Base-by-base conservation (phyloP, 2,329 filamentous ascomycete species). In the Xylaria sp. region DNA sequence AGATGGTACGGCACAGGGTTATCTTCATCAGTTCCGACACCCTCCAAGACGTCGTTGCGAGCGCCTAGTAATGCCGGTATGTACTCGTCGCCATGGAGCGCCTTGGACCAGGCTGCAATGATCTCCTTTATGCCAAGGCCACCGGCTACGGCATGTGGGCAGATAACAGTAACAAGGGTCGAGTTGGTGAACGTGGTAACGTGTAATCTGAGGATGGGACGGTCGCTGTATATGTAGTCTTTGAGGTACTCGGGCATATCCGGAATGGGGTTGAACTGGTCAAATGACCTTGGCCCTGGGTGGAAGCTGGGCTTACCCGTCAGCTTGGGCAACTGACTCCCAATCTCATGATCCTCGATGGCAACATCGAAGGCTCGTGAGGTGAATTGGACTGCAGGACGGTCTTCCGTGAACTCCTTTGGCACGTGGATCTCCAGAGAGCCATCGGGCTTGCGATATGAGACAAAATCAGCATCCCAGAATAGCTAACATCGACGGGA, bases 281-380 rank as follows among this genome's bases (percentile, higher is more conserved):
- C 60, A 37, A 63, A 63, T 3, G 60, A 63, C 37, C 50, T 44
- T 23, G 60, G 60, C 15, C 60, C 60, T 20, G 60, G 50, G 6
- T 37, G 60, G 23, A 63, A 44, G 12, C 20, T 20, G 13, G 60
- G 60, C 7, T 18, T 7, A 15, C 34, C 37, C 8, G 34, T 12
- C 50, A 32, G 34, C 50, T 63, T 63, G 50, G 60, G 60, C 23
- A 63, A 9, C 18, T 54, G 48, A 23, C 60, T 63, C 37, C 60
- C 60, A 20, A 63, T 25, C 50, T 63, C 46, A 25, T 63, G 60
- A 8, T 63, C 60, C 46, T 63, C 60, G 9, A 63, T 63, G 50
- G 60, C 5, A 34, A 63, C 46, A 18, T 63, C 60, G 37, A 54
- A 63, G 37, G 48, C 10, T 34, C 44, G 34, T 28, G 60, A 54